Conservation (phyloP, 169 alveolate species). For the Plasmodium relictum region DNA sequence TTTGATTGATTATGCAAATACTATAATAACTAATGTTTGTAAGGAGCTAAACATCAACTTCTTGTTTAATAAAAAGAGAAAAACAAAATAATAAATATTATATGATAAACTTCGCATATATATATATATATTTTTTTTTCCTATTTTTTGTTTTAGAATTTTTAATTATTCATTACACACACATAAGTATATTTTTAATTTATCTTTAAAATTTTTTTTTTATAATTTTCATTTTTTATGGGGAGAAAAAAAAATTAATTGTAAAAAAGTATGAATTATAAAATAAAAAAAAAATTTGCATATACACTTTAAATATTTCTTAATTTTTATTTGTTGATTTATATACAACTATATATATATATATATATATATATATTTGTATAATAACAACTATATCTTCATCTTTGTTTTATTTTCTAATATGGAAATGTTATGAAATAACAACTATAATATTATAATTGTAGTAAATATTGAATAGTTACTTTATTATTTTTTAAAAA, state of each 20-base stretch:
- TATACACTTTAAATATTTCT: not conserved
- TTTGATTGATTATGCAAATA: slow-evolving; percentile 58
- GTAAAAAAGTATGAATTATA: no score
- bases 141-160: slow-evolving; percentile 21
- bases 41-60: slow-evolving; percentile 55
- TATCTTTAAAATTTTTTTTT: slow-evolving; percentile 25
- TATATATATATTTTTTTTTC: slow-evolving; percentile 6
- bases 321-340: no score
- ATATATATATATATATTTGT: no score
- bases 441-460: no score
- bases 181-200: slow-evolving; percentile 26
- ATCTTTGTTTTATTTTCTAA: no score
- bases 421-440: not conserved
- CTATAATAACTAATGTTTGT: slow-evolving; percentile 53
- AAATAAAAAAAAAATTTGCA: not conserved
- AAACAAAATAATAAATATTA: slow-evolving; percentile 2
- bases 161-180: slow-evolving; percentile 8
- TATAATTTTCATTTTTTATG: no score
- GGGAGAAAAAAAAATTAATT: no score
- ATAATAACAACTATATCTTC: no score
- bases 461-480: no score
- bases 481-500: no score
- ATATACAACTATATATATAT: no score
- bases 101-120: not conserved
- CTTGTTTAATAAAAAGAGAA: slow-evolving; percentile 40